phyloP scores from a whole-genome alignment of 2,329 filamentous ascomycete species.

The Dothidotthia symphoricarpi region DNA sequence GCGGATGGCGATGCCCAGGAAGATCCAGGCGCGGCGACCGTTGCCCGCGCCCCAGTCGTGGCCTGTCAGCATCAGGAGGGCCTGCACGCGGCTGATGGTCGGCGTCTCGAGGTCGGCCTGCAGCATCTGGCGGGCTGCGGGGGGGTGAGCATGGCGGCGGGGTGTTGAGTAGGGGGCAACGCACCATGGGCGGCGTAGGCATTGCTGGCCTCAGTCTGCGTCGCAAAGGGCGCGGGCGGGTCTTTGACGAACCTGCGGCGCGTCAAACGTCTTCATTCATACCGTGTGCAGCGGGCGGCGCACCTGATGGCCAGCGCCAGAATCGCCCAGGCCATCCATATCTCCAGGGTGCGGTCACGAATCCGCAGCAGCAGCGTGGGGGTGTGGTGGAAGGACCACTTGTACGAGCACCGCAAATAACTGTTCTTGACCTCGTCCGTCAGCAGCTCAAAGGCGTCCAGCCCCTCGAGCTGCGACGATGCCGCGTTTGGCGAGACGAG shows the following conservation, averaged over 20 bases:
- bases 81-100: conserved; percentile 42
- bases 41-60: conserved; percentile 50
- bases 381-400: conserved; percentile 46
- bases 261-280: too few species aligned
- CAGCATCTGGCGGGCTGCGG: conserved; percentile 38
- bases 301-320: conserved; percentile 43
- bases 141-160: too few species aligned
- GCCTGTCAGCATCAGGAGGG: conserved; percentile 46
- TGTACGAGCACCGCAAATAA: conserved; percentile 44
- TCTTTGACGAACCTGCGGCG: conserved; percentile 38
- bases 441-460: conserved; percentile 41
- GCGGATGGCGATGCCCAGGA: conserved; percentile 44
- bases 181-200: conserved; percentile 39
- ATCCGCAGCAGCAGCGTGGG: conserved; percentile 42
- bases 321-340: conserved; percentile 45
- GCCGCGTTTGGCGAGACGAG: conserved; percentile 26
- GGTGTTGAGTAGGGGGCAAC: too few species aligned
- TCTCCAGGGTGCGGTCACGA: conserved; percentile 40
- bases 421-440: conserved; percentile 46
- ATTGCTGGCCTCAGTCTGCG: conserved; percentile 44
- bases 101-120: conserved; percentile 43
- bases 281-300: too few species aligned
- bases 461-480: conserved; percentile 29
- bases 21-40: conserved; percentile 43
- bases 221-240: conserved; percentile 36